Conservation (phyloP, 1,284 basidiomycete species). For the Cryptococcus sp. region DNA sequence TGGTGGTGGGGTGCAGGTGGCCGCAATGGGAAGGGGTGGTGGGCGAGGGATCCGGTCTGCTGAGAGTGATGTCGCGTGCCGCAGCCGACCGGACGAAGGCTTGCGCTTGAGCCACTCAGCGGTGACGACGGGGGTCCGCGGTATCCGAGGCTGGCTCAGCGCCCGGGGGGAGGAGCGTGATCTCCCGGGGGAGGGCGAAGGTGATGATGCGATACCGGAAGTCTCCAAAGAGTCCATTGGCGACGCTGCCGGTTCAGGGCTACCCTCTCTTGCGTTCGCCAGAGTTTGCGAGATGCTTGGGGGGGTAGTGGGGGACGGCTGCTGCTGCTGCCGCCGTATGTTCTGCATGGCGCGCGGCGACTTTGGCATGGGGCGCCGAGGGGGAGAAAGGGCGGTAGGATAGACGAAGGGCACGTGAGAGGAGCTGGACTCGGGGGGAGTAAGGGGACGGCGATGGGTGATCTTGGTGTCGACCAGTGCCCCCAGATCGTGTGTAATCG, state of each 20-base stretch:
- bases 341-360: constrained; percentile 10
- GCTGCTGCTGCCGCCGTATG: background rate
- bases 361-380: constrained; percentile 27
- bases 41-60: constrained; percentile 1
- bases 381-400: constrained; percentile 29
- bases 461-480: background rate
- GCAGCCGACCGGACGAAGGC: constrained; percentile 10
- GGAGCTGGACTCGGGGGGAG: constrained; percentile 14
- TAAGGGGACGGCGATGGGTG: constrained; percentile 7
- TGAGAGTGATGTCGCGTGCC: constrained; percentile 9
- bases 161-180: background rate
- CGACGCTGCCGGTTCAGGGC: background rate
- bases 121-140: constrained; percentile 8
- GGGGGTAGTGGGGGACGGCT: constrained; percentile 1
- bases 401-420: constrained; percentile 11
- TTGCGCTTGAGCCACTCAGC: constrained; percentile 28
- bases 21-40: background rate
- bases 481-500: constrained; percentile 10
- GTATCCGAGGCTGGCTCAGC: background rate
- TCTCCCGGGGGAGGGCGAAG: background rate
- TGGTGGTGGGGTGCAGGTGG: background rate
- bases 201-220: background rate
- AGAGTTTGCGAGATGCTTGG: constrained; percentile 14
- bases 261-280: constrained; percentile 2
- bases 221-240: background rate